Evolutionary conservation across 257 asterid species (phyloP).

Genomic region (Nicotiana attenuata): DNA sequence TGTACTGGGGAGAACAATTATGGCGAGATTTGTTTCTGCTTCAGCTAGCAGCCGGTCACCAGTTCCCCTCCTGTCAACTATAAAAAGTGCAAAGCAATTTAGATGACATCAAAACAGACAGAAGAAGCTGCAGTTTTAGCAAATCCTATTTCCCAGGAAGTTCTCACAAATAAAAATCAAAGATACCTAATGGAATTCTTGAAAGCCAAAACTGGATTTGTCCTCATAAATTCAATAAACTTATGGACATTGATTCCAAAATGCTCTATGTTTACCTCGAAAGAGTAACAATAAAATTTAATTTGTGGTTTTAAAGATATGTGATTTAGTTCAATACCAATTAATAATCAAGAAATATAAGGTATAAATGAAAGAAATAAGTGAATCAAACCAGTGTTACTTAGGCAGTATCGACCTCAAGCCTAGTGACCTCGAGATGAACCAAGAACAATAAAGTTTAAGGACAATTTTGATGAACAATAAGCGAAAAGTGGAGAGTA

Average conservation of each 20-base stretch:
- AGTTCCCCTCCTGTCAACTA: constrained; percentile 95
- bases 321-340: too few relatives aligned
- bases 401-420: too few relatives aligned
- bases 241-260: background rate
- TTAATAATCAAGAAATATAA: too few relatives aligned
- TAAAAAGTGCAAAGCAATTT: background rate
- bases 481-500: too few relatives aligned
- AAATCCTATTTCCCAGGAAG: background rate
- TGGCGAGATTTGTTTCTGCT: constrained; percentile 94
- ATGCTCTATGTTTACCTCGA: too few relatives aligned
- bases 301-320: too few relatives aligned
- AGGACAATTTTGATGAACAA: too few relatives aligned
- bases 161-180: background rate
- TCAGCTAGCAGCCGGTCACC: constrained; percentile 92
- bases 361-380: too few relatives aligned
- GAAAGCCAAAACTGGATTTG: background rate
- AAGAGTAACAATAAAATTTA: too few relatives aligned
- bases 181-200: background rate
- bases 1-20: constrained; percentile 79
- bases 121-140: background rate
- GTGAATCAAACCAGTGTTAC: too few relatives aligned
- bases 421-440: too few relatives aligned
- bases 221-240: background rate
- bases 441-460: too few relatives aligned
- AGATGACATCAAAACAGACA: background rate